Base-by-base conservation (phyloP, 495 filamentous ascomycete species). In the Cercophora newfieldiana region DNA sequence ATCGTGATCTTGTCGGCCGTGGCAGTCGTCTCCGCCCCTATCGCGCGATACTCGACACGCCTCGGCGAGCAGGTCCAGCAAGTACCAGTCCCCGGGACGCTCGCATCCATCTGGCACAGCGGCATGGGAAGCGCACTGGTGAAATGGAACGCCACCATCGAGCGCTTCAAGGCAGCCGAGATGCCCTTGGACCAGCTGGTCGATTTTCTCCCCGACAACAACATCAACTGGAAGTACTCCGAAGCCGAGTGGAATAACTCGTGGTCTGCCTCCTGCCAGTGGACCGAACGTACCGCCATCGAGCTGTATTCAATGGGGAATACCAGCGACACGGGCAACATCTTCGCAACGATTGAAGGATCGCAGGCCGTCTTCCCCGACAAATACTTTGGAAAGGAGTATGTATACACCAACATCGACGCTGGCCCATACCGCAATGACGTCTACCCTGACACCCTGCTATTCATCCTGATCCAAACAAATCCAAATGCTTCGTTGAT, bases 91-190 rank as follows among this genome's bases (percentile, higher is more conserved):
- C 25, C 47, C 8, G 61, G 61, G 7, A 53, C 26, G 3, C 25
- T 63, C 18, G 48, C 61, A 1, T 54, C 48, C 1, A 55, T 14
- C 25, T n/a, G 26, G 48, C 61, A 63, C 61, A 63, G 61, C 47
- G 31, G 57, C 24, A 54, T 55, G 21, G 26, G 26, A 24, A 30
- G 33, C 49, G 61, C 61, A 7, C 24, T 53, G n/a, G 61, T 63
- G 12, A 63, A 63, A n/a, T 63, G 61, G 61, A 63, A 63, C 28
- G 25, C 47, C 29, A 63, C 61, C 1, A 63, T 63, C 48, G 61
- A 63, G 3, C 61, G 61, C 12, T 51, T 63, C 47, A 63, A 54
- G 7, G 30, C 61, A 18, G 61, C 61, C 48, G 28, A 28, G 19
- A 24, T 63, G 10, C 61, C 61, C 1, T 24, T 55, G 25, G 33